These are phyloP conservation scores for Leishmania lainsoni DNA, from an alignment of 208 protist genomes.

Conservation along the genomic window DNA sequence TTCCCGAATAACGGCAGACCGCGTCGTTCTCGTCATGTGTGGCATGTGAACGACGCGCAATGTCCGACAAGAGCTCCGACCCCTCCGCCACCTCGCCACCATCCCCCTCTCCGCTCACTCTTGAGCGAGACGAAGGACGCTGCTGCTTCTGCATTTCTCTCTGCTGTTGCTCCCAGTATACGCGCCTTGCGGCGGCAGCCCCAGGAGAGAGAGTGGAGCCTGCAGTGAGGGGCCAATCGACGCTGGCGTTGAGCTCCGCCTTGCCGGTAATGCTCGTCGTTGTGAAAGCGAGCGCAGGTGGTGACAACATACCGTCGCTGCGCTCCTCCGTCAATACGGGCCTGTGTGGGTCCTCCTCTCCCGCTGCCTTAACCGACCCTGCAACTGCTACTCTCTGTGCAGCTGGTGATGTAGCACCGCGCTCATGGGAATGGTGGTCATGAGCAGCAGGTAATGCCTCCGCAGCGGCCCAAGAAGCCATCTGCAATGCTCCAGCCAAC, in stretches of 20 bases:
- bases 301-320: neutral
- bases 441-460: neutral
- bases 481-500: neutral
- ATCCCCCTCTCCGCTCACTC: neutral
- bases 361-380: neutral
- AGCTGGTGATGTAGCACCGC: neutral
- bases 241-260: neutral
- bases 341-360: neutral
- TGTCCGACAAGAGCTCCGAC: neutral
- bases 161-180: constrained; percentile 30
- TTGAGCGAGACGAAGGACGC: neutral
- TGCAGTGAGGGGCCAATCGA: neutral
- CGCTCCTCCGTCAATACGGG: neutral
- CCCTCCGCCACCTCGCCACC: neutral
- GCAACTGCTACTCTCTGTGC: neutral
- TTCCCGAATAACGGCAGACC: constrained; percentile 7
- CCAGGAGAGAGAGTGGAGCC: constrained; percentile 18
- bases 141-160: neutral
- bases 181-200: constrained; percentile 23
- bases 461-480: neutral
- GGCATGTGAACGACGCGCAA: neutral
- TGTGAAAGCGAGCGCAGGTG: neutral
- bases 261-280: neutral
- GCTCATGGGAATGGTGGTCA: neutral
- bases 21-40: neutral